Evolutionary conservation across 1,284 basidiomycete species (phyloP), one percentile per base, ranked within the genome.

Genomic region (Coriolopsis trogii): DNA sequence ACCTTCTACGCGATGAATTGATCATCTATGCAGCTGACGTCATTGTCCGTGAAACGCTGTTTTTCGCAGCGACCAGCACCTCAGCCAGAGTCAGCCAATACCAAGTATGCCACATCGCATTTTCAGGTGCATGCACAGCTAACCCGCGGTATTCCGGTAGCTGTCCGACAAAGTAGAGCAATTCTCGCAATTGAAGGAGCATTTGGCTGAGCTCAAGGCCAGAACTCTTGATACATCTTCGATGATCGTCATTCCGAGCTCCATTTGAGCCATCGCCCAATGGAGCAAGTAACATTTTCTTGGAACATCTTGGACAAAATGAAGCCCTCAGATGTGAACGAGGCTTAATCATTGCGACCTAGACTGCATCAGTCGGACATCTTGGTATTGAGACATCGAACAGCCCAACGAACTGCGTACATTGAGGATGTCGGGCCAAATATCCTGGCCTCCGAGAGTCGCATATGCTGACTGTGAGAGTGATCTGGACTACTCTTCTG

Each of bases 51-150:
- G 84, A 87, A 63, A 88, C 87, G 0, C 54, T 88, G 0, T 79
- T 90, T 63, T 89, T 80, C 57, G 80, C 82, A 1, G 74, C 84
- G 21, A 83, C 85, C 0, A 85, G 83, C 56, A 87, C 85, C 0
- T 90, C 87, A 0, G 87, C 81, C 0, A 73, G 82, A 13, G 87
- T 88, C 1, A 77, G 80, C 7, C 71, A 72, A 24, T 82, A 84
- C 61, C 82, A 87, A 73, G 86, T 84, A 28, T 43, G 72, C 55
- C 33, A 13, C 9, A 10, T 46, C 13, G 30, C 37, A 20, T 10
- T 31, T 5, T 29, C 20, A 36, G 25, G n/a, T 34, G 21, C 16
- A 10, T 15, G 2, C 24, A 26, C 28, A 28, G 39, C 23, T 51
- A 18, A 25, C 23, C n/a, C 18, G 36, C 34, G 13, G n/a, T 26